A percentile compares a stretch with the other conserved stretches of the same genome.
These are phyloP conservation scores for Striga hermonthica DNA, from an alignment of 305 asterid genomes.

Conservation along the genomic window DNA sequence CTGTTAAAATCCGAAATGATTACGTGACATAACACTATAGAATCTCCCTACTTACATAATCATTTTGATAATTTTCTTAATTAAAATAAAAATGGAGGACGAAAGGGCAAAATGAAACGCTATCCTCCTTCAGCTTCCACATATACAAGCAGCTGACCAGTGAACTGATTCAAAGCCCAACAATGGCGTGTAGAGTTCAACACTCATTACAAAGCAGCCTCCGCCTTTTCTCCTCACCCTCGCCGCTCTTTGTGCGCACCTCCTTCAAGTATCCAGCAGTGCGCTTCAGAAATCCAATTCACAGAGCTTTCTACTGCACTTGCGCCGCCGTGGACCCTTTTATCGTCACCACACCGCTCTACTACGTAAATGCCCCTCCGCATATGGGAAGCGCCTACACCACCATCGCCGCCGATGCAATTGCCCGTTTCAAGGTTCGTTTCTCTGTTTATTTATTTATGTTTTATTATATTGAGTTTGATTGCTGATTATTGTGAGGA, in stretches of 20 bases:
- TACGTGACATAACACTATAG: too few relatives aligned
- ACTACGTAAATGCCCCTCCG: slow-evolving; percentile 98
- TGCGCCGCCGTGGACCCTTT: slow-evolving; percentile 49
- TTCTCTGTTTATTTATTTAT: not conserved
- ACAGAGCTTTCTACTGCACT: slow-evolving; percentile 46
- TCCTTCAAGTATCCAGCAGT: slow-evolving; percentile 28
- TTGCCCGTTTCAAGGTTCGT: slow-evolving; percentile 91
- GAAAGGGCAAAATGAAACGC: too few relatives aligned
- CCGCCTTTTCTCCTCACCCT: slow-evolving; percentile 42
- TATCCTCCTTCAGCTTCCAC: too few relatives aligned
- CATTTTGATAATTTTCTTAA: too few relatives aligned
- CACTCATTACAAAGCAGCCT: slow-evolving; percentile 53
- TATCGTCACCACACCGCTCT: slow-evolving; percentile 91
- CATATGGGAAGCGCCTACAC: slow-evolving; percentile 99
- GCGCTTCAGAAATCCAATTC: slow-evolving; percentile 37
- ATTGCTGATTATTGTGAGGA: not conserved
- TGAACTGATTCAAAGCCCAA: not conserved
- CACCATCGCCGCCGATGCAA: slow-evolving; percentile 91
- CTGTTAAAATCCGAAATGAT: too few relatives aligned
- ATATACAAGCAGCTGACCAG: too few relatives aligned
- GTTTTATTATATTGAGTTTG: not conserved
- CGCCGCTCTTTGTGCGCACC: slow-evolving; percentile 34
- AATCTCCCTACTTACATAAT: too few relatives aligned
- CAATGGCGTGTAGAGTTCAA: slow-evolving; percentile 67
- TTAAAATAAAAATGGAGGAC: too few relatives aligned